Base-by-base conservation (phyloP, 306 rosid species). In the Cucumis sativus region DNA sequence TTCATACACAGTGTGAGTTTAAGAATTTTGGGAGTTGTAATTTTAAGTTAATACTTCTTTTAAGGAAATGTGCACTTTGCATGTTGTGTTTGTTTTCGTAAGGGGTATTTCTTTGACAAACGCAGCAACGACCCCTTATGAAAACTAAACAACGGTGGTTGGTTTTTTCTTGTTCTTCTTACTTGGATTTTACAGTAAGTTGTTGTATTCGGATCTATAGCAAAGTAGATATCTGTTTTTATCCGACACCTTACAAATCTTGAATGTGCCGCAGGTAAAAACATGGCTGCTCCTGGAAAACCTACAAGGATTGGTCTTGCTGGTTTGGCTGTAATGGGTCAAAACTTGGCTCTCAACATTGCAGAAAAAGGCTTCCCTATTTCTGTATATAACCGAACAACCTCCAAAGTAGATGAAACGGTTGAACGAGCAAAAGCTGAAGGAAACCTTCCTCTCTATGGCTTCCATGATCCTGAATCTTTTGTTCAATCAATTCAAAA, bases 321-420 rank as follows among this genome's bases (percentile, higher is more conserved):
- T 61, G 85, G 87, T 56, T 79, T 84, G 51, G 85, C 85, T 45
- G 85, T 84, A 35, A 79, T 84, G 85, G 85, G 84, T 51, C 79
- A 76, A 79, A 84, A 84, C 78, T 77, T 84, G 23, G 85, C 85
- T 30, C 85, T 82, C 74, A 81, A 84, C 65, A 82, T 84, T 64
- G 83, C 83, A 35, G 83, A 82, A 51, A 84, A 84, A 65, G 83
- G 83, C 16, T 82, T 84, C 57, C 79, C 85, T 28, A 76, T 79
- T 41, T 85, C 88, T 20, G 83, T 85, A 23, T 84, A 81, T 45
- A 81, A 84, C 58, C 49, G 85, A 37, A 82, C 83, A 41, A 82
- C 78, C 45, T 84, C 85, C 10, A 82, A 82, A 71, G 79, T 84
- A 33, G 85, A 85, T 35, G 83, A 85, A 43, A 79, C 85, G 2